Conservation (phyloP, 228 moss, liverwort and hornwort genomes). For the Sphagnum fallax region DNA sequence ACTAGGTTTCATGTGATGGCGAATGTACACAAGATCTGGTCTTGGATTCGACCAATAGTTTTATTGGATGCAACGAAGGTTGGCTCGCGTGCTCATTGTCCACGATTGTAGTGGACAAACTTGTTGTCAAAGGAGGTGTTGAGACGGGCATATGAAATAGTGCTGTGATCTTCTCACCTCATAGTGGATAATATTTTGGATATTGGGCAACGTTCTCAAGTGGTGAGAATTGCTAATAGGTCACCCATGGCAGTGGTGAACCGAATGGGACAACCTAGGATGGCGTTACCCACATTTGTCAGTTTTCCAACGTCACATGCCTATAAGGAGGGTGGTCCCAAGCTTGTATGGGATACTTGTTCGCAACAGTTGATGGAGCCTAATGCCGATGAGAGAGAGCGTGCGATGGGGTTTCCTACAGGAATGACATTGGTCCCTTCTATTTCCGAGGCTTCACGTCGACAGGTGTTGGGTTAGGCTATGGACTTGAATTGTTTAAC, state of each 20-base stretch:
- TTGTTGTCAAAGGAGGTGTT: too few relatives aligned
- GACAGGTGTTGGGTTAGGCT: neutral
- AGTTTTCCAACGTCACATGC: conserved; percentile 1
- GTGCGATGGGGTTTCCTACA: neutral
- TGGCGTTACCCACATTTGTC: neutral
- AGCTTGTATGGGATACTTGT: neutral
- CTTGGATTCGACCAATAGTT: neutral
- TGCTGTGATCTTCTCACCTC: too few relatives aligned
- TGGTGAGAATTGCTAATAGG: neutral
- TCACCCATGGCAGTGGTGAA: neutral
- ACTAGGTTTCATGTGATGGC: neutral
- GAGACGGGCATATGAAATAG: too few relatives aligned
- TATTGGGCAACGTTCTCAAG: neutral
- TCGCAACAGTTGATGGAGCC: neutral
- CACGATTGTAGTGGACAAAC: too few relatives aligned
- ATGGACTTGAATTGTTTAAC: neutral
- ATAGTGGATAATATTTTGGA: neutral
- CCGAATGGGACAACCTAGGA: neutral
- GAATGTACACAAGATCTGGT: neutral
- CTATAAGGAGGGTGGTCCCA: neutral
- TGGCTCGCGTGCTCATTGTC: neutral
- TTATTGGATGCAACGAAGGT: neutral
- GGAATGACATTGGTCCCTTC: neutral
- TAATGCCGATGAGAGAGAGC: neutral
- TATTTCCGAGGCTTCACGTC: neutral